Evolutionary conservation across 2,329 filamentous ascomycete species (phyloP).

Genomic region (Moelleriella libera): DNA sequence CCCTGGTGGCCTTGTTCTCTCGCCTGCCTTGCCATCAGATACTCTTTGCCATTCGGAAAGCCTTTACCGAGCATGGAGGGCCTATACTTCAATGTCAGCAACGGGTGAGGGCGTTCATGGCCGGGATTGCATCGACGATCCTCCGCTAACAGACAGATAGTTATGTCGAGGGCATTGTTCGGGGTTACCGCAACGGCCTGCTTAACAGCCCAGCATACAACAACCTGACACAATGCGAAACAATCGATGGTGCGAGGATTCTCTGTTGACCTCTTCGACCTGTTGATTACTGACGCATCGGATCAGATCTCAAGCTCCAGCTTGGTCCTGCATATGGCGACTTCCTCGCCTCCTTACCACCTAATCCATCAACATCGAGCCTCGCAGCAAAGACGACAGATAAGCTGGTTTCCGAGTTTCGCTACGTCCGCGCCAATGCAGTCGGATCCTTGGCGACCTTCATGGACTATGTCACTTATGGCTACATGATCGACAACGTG

Average conservation of each 20-base stretch:
- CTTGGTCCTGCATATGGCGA: constrained; percentile 94
- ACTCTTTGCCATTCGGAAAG: too few relatives aligned
- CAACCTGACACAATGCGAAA: constrained; percentile 96
- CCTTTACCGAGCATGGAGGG: constrained; percentile 55
- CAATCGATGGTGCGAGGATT: constrained; percentile 62
- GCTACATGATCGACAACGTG: constrained; percentile 99
- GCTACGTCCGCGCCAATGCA: constrained; percentile 88
- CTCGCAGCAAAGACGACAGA: constrained; percentile 93
- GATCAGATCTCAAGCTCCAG: constrained; percentile 90
- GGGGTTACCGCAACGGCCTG: constrained; percentile 89
- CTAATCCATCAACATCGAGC: constrained; percentile 90
- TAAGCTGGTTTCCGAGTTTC: constrained; percentile 94
- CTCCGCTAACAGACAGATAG: constrained; percentile 31
- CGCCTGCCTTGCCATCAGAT: too few relatives aligned
- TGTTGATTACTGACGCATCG: background rate
- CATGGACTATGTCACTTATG: constrained; percentile 96
- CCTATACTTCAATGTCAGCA: constrained; percentile 87
- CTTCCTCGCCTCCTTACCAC: constrained; percentile 83
- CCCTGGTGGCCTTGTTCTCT: too few relatives aligned
- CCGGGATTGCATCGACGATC: constrained; percentile 3
- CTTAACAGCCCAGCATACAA: constrained; percentile 82
- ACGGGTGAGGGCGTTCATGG: constrained; percentile 46
- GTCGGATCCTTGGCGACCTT: constrained; percentile 85
- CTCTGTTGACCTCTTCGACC: background rate
- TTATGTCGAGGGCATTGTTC: constrained; percentile 94